A percentile compares a stretch with the other conserved stretches of the same genome.
Evolutionary conservation across 768 basidiomycete genomes (phyloP).

Genomic region (Auricularia cornea): DNA sequence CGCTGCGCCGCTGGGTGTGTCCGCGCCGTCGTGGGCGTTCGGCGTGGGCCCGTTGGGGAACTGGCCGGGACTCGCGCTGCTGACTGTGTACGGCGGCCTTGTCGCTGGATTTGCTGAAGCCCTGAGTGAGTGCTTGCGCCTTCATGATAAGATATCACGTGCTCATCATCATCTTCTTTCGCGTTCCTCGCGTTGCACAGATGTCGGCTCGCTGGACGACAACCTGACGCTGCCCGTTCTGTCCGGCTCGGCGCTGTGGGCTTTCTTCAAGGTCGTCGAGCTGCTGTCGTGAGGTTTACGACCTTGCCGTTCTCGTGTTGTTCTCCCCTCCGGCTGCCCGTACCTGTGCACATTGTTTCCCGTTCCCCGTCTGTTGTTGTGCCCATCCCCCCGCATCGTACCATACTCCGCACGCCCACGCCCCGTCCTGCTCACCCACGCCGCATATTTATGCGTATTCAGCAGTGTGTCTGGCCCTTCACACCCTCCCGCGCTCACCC

Average conservation of each 20-base stretch:
- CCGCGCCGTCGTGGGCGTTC: slow-evolving; percentile 19
- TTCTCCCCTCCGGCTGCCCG: too few species aligned
- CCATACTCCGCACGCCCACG: background rate
- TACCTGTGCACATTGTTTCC: background rate
- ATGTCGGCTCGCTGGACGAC: slow-evolving; percentile 79
- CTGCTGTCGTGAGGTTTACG: background rate
- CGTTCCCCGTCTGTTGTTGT: background rate
- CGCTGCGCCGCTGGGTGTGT: slow-evolving; percentile 40
- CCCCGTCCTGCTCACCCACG: background rate
- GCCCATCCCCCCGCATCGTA: background rate
- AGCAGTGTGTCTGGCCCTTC: too few species aligned
- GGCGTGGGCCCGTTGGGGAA: slow-evolving; percentile 28
- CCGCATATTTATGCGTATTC: background rate
- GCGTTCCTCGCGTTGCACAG: slow-evolving; percentile 29
- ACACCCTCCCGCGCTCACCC: too few species aligned
- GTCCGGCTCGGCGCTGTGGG: slow-evolving; percentile 65
- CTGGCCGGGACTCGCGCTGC: slow-evolving; percentile 42
- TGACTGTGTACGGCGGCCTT: slow-evolving; percentile 61
- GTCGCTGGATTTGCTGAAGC: slow-evolving; percentile 86
- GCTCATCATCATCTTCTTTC: background rate
- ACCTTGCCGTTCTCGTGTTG: too few species aligned
- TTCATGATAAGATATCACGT: background rate
- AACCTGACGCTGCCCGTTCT: slow-evolving; percentile 86
- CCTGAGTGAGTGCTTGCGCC: slow-evolving; percentile 47
- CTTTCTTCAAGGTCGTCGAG: slow-evolving; percentile 20